Base-by-base conservation (phyloP, 352 stramenopile species). In the Pythium aphanidermatum region DNA sequence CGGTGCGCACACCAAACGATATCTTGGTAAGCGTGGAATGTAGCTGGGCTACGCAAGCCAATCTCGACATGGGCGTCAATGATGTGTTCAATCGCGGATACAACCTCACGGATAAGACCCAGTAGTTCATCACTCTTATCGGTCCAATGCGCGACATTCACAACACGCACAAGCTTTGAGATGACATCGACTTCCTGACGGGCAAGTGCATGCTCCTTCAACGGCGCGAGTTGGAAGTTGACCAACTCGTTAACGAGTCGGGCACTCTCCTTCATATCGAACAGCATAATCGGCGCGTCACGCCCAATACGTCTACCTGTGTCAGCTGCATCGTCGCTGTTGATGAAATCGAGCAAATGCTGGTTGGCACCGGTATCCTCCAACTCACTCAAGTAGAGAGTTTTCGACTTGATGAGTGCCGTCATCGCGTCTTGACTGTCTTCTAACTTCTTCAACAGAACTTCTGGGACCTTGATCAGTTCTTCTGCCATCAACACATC, bases 1-100 rank as follows among this genome's bases (percentile, higher is more conserved):
- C 40, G 50, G 32, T 92, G 79, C 1, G 76, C 82, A 30, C 77
- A 83, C 83, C 83, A 95, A n/a, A 86, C 65, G 36, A 95, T 78
- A 30, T 95, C 79, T 48, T 95, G 78, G 51, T 90, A 92, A 5
- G 74, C 73, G 35, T 83, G 68, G 51, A 80, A 90, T 12, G 58
- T 84, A 14, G 71, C 58, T 16, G 80, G 77, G 34, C 74, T 70
- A 4, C 80, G 77, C 34, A 85, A 51, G 2, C 74, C 70, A 8
- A 89, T 49, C 9, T 61, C 57, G 27, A 90, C 37, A 0, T 84
- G 26, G 3, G 61, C 65, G 23, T 80, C 72, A 28, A 92, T 53
- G 16, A 90, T 65, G 2, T 37, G n/a, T 38, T 89, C 68, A 5
- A 92, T 24, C 10, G 58, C 51, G 5, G 45, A 35, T 20, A 92